Conservation (phyloP, 75 land plant species). For the Ceratopteris richardii region DNA sequence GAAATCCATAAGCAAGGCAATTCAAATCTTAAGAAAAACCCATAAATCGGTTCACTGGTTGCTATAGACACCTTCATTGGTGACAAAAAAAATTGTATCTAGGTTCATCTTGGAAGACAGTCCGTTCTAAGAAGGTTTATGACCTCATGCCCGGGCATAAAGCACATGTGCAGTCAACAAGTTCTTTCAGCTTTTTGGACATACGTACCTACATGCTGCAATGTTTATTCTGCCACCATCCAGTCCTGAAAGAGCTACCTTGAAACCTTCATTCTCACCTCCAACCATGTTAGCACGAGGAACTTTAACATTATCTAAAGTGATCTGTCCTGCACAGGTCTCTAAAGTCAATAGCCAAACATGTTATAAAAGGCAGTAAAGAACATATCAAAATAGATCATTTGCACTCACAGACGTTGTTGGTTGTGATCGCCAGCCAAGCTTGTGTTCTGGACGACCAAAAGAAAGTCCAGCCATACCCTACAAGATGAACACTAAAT, state of each 20-base stretch:
- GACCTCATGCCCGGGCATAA: too few species aligned
- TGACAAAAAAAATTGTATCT: too few species aligned
- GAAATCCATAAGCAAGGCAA: too few species aligned
- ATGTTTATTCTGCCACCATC: constrained; percentile 45
- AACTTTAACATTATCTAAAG: constrained; percentile 32
- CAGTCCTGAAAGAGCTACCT: constrained; percentile 30
- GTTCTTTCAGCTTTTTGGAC: too few species aligned
- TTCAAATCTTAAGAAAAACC: too few species aligned
- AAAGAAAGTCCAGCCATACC: constrained; percentile 36
- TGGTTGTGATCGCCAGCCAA: constrained; percentile 43
- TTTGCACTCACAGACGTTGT: constrained; percentile 25
- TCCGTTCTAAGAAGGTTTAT: too few species aligned
- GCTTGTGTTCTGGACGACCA: constrained; percentile 40
- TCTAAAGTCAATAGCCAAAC: neutral
- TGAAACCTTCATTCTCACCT: constrained; percentile 31
- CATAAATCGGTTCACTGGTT: too few species aligned
- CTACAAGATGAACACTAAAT: constrained; percentile 4
- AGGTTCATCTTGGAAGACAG: too few species aligned
- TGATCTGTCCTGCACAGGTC: constrained; percentile 14
- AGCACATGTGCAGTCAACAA: too few species aligned
- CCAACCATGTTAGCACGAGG: constrained; percentile 29
- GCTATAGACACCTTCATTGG: too few species aligned
- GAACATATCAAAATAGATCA: neutral
- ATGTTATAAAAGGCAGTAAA: neutral
- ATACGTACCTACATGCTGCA: constrained; percentile 43